These are phyloP conservation scores for Pisolithus albus DNA, from an alignment of 768 basidiomycete genomes.

Conservation along the genomic window DNA sequence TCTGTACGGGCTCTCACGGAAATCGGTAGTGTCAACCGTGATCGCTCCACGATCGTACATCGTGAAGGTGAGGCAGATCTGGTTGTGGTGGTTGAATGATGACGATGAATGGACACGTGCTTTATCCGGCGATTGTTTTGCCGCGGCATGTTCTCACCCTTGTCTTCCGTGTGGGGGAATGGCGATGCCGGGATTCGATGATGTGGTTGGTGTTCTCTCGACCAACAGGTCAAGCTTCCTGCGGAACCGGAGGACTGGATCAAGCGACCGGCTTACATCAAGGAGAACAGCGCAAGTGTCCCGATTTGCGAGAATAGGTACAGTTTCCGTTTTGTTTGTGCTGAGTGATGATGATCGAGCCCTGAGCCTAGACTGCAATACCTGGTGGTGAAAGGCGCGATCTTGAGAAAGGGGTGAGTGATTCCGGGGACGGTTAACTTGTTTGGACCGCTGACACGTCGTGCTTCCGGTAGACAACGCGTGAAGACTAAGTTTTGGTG, in stretches of 20 bases:
- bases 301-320: slow-evolving; percentile 82
- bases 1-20: slow-evolving; percentile 73
- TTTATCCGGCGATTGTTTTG: not conserved
- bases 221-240: slow-evolving; percentile 70
- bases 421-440: not conserved
- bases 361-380: slow-evolving; percentile 63
- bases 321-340: slow-evolving; percentile 9
- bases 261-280: slow-evolving; percentile 82
- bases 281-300: slow-evolving; percentile 66
- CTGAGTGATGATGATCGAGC: slow-evolving; percentile 9
- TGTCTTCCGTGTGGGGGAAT: not conserved
- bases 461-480: slow-evolving; percentile 50
- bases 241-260: slow-evolving; percentile 80
- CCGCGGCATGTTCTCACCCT: not conserved
- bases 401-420: slow-evolving; percentile 74
- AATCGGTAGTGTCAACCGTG: slow-evolving; percentile 71
- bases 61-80: slow-evolving; percentile 56
- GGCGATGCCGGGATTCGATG: not conserved
- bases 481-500: slow-evolving; percentile 81
- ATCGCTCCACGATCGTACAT: slow-evolving; percentile 80
- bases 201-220: not conserved
- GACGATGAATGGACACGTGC: too few species aligned
- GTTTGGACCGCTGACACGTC: slow-evolving; percentile 12
- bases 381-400: slow-evolving; percentile 80
- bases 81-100: not conserved